Conservation (phyloP, 2,329 filamentous ascomycete genomes). For the Ophiostoma tasmaniense region DNA sequence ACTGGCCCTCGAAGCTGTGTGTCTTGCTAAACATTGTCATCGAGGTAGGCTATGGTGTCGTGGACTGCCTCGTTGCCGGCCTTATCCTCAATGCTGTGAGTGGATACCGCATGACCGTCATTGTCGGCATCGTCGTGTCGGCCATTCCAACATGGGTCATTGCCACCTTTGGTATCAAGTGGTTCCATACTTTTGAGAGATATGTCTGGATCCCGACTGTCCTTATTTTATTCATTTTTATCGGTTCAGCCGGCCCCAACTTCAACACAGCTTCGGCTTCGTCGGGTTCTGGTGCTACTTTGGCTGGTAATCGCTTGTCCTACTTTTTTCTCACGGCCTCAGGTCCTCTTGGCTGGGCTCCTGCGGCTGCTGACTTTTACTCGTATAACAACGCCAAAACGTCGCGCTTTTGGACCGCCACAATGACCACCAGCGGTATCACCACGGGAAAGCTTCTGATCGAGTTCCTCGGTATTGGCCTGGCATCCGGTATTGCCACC, state of each 20-base stretch:
- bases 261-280: conserved; percentile 26
- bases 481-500: conserved; percentile 47
- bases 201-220: conserved; percentile 57
- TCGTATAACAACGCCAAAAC: conserved; percentile 38
- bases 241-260: conserved; percentile 27
- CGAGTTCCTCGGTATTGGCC: conserved; percentile 52
- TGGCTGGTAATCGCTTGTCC: conserved; percentile 51
- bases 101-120: conserved; percentile 48
- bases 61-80: conserved; percentile 58
- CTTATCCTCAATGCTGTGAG: conserved; percentile 60
- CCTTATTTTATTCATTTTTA: conserved; percentile 51
- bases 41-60: conserved; percentile 34
- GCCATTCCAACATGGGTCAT: conserved; percentile 55
- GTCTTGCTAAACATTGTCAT: conserved; percentile 27
- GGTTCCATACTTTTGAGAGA: conserved; percentile 62
- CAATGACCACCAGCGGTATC: conserved; percentile 48
- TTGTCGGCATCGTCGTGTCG: conserved; percentile 59
- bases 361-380: conserved; percentile 58
- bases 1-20: conserved; percentile 28
- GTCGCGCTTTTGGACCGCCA: conserved; percentile 36
- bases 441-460: conserved; percentile 51
- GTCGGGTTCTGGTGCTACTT: conserved; percentile 40
- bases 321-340: conserved; percentile 64
- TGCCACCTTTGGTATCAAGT: conserved; percentile 57
- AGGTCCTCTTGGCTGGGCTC: conserved; percentile 54